These are phyloP conservation scores for Zygosaccharomyces bisporus DNA, from an alignment of 805 yeast species.

Conservation along the genomic window DNA sequence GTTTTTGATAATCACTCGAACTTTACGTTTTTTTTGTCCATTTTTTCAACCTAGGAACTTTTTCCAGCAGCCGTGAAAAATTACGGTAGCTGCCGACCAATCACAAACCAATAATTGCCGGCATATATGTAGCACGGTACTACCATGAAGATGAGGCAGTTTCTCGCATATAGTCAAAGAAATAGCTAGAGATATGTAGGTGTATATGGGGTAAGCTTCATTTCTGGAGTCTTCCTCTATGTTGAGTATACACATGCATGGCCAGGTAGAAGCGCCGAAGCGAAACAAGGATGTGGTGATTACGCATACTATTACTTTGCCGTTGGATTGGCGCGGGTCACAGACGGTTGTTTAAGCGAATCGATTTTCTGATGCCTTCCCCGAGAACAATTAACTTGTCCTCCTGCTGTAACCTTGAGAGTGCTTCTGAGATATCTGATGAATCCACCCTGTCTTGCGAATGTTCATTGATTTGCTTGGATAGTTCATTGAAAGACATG, in stretches of 20 bases:
- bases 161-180: too few relatives aligned
- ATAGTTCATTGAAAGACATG: slow-evolving; percentile 56
- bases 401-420: slow-evolving; percentile 67
- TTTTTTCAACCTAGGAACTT: background rate
- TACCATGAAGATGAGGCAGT: too few relatives aligned
- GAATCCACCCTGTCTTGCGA: slow-evolving; percentile 62
- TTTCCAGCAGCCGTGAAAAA: slow-evolving; percentile 4
- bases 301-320: too few relatives aligned
- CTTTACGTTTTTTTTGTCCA: background rate
- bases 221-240: too few relatives aligned
- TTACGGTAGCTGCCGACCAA: slow-evolving; percentile 7
- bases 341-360: slow-evolving; percentile 39
- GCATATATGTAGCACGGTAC: too few relatives aligned
- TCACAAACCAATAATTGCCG: slow-evolving; percentile 8
- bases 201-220: too few relatives aligned
- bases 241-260: too few relatives aligned
- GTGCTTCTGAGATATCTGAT: slow-evolving; percentile 61
- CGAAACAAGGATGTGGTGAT: too few relatives aligned
- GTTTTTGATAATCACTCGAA: background rate
- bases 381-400: slow-evolving; percentile 67
- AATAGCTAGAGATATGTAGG: too few relatives aligned
- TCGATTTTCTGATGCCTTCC: slow-evolving; percentile 63
- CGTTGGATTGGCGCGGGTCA: too few relatives aligned
- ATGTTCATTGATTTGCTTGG: slow-evolving; percentile 57
- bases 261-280: too few relatives aligned